Percentiles rank a stretch among this genome's conserved stretches.
These are phyloP conservation scores for Malus hybrid DNA, from an alignment of 331 rosid genomes.

Conservation along the genomic window DNA sequence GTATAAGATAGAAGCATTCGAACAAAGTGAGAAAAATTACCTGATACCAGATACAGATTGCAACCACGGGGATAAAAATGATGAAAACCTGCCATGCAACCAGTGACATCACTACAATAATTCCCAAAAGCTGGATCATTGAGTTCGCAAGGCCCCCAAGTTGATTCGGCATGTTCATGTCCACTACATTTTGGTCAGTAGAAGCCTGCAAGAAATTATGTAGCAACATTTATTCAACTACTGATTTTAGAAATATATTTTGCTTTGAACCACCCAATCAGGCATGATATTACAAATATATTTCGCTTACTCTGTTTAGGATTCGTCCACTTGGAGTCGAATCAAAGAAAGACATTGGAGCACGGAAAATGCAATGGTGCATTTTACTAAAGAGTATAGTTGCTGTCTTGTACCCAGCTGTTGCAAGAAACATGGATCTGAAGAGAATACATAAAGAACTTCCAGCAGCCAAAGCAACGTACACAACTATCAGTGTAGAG, in stretches of 20 bases:
- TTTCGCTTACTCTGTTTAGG: constrained; percentile 54
- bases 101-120: constrained; percentile 71
- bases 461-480: constrained; percentile 54
- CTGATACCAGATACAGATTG: constrained; percentile 68
- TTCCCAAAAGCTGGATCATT: constrained; percentile 59
- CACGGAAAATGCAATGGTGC: constrained; percentile 66
- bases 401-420: constrained; percentile 59
- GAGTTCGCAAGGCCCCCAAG: constrained; percentile 40
- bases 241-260: not conserved
- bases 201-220: constrained; percentile 57
- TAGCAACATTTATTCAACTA: not conserved
- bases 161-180: constrained; percentile 40
- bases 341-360: constrained; percentile 85
- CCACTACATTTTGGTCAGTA: constrained; percentile 69
- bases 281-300: not conserved
- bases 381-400: constrained; percentile 67
- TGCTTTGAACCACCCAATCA: not conserved
- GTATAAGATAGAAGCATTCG: not conserved
- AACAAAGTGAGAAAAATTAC: constrained; percentile 20
- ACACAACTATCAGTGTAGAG: constrained; percentile 42
- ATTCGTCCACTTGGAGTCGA: constrained; percentile 83
- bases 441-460: constrained; percentile 54
- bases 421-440: constrained; percentile 36
- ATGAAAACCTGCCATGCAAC: constrained; percentile 81
- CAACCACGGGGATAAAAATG: constrained; percentile 59